phyloP scores from a whole-genome alignment of 257 asterid species.

The Coffea eugenioides region DNA sequence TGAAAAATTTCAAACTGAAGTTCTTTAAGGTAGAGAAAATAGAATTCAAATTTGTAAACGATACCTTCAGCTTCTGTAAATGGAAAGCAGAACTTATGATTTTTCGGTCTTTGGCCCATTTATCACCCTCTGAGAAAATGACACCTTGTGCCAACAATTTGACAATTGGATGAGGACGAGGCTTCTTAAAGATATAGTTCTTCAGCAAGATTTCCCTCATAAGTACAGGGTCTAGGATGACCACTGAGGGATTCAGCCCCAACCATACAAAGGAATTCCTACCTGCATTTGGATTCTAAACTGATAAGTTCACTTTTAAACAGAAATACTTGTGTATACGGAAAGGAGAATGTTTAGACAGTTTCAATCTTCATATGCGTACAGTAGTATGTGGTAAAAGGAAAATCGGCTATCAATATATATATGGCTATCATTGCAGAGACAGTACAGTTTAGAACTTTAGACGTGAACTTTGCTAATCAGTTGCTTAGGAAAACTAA shows the following conservation, averaged over 20 bases:
- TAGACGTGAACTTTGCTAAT: no score
- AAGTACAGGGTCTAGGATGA: slow-evolving; percentile 23
- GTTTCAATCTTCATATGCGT: neutral
- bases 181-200: slow-evolving; percentile 14
- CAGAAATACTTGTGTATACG: neutral
- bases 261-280: slow-evolving; percentile 19
- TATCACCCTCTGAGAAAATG: slow-evolving; percentile 11
- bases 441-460: no score
- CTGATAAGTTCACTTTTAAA: neutral
- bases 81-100: slow-evolving; percentile 48
- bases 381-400: no score
- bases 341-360: neutral
- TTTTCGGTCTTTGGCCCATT: slow-evolving; percentile 27
- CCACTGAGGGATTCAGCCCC: slow-evolving; percentile 20
- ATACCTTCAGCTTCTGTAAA: slow-evolving; percentile 49
- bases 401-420: no score
- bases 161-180: slow-evolving; percentile 10
- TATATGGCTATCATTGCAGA: no score
- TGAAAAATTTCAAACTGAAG: no score
- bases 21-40: neutral
- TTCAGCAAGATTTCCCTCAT: slow-evolving; percentile 24
- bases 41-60: neutral
- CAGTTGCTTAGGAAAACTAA: neutral
- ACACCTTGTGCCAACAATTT: slow-evolving; percentile 17
- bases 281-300: slow-evolving; percentile 16